phyloP scores from a whole-genome alignment of 345 rosid genomes.

The Eutrema heterophyllum region DNA sequence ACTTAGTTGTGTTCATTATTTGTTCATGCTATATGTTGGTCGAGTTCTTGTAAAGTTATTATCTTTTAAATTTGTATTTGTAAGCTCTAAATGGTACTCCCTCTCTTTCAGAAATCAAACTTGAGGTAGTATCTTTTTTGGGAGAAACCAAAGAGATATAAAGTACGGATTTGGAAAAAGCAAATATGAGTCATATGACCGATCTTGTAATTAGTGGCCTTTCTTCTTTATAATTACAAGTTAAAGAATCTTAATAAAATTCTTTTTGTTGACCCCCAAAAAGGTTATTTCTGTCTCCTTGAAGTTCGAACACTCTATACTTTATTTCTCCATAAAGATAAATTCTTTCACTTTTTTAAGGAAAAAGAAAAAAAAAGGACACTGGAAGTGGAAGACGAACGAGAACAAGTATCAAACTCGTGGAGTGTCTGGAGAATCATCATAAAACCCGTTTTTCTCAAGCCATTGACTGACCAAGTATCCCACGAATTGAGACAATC shows the following conservation, averaged over 20 bases:
- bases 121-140: no score
- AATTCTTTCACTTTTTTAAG: background rate
- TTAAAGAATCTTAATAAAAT: background rate
- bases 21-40: no score
- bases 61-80: no score
- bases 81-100: no score
- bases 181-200: no score
- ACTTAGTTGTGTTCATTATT: no score
- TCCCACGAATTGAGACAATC: slow-evolving; percentile 53
- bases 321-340: background rate
- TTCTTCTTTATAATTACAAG: no score
- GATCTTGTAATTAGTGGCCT: no score
- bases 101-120: no score
- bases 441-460: slow-evolving; percentile 38
- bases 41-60: no score
- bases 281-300: background rate
- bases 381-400: background rate
- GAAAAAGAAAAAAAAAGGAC: background rate
- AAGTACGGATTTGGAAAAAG: no score
- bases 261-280: background rate
- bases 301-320: background rate
- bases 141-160: no score
- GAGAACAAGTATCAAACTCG: slow-evolving; percentile 7
- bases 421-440: slow-evolving; percentile 9
- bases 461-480: slow-evolving; percentile 42